phyloP scores from a whole-genome alignment of 192 early-diverging fungal genomes.

The Chytriomyces sp. region DNA sequence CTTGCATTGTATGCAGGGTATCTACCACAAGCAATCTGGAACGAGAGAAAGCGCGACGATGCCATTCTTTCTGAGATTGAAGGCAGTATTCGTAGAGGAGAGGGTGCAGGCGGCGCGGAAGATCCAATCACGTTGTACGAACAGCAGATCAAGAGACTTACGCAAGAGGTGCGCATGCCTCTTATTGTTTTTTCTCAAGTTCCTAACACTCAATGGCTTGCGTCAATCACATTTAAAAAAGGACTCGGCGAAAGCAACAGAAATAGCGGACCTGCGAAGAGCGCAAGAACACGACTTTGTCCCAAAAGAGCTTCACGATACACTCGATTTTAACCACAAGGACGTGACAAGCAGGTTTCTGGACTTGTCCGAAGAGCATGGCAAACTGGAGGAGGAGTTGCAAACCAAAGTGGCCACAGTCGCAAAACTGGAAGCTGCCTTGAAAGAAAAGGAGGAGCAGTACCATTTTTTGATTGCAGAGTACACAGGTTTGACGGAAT shows the following conservation, averaged over 20 bases:
- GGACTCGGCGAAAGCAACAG: constrained; percentile 18
- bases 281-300: constrained; percentile 49
- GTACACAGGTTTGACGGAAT: constrained; percentile 44
- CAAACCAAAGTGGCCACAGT: constrained; percentile 34
- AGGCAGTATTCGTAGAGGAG: constrained; percentile 24
- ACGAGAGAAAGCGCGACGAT: constrained; percentile 48
- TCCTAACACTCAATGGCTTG: background rate
- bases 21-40: constrained; percentile 46
- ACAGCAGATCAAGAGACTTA: constrained; percentile 36
- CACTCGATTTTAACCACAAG: constrained; percentile 35
- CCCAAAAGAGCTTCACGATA: constrained; percentile 35
- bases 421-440: constrained; percentile 32
- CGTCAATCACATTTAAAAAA: background rate
- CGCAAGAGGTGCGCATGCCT: constrained; percentile 22
- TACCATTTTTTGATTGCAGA: constrained; percentile 58
- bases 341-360: constrained; percentile 35
- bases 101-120: constrained; percentile 32
- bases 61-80: constrained; percentile 39
- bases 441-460: constrained; percentile 57
- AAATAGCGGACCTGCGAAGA: constrained; percentile 37
- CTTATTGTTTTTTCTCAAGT: background rate
- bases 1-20: constrained; percentile 56
- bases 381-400: constrained; percentile 40
- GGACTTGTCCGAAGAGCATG: constrained; percentile 33
- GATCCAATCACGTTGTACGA: constrained; percentile 54